Evolutionary conservation across 192 early-diverging fungal species (phyloP), one percentile per base, ranked within the genome.

Genomic region (Hyaloraphidium curvatum): DNA sequence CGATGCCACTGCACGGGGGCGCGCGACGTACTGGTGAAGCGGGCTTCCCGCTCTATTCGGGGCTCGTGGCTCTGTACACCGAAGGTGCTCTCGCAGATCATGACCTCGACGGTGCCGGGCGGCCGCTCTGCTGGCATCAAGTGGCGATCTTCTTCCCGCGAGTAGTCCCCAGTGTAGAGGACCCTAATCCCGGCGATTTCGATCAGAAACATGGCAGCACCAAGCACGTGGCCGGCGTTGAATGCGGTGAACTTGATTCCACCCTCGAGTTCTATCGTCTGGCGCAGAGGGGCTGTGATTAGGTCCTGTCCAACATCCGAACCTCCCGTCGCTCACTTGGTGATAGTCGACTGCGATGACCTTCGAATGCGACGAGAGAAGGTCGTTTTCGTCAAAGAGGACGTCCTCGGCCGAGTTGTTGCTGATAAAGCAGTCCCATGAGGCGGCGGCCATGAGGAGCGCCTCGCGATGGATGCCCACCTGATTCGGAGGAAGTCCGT

Each of bases 141-240:
- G 64, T 98, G 95, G 5, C 95, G 77, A 70, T 98, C 95, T 65
- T 98, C 94, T 67, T 98, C 94, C 33, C 92, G 83, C 25, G 91
- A 94, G 60, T 98, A 98, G 63, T 98, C 94, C 40, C 94, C 94
- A 1, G 94, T 98, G 65, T 98, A 98, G 9, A 98, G 71, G 21
- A 88, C 76, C 59, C 82, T 78, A 25, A 95, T 79, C 48, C 91
- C 83, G 5, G 84, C 84, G 52, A 89, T 86, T 58, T 89, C 86
- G 31, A 89, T 80, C 60, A 87, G 70, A 58, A 91, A 98, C 95
- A 98, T 96, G 28, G 89, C 91, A 0, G 95, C 95, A 1, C 95
- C 95, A 28, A 98, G 74, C 1, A 98, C 95, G 56, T 98, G 95
- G 16, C 95, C 95, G 11, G 95, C 95, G 62, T 98, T 93, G 65